phyloP scores from a whole-genome alignment of 306 rosid species.

The Fragaria iinumae region DNA sequence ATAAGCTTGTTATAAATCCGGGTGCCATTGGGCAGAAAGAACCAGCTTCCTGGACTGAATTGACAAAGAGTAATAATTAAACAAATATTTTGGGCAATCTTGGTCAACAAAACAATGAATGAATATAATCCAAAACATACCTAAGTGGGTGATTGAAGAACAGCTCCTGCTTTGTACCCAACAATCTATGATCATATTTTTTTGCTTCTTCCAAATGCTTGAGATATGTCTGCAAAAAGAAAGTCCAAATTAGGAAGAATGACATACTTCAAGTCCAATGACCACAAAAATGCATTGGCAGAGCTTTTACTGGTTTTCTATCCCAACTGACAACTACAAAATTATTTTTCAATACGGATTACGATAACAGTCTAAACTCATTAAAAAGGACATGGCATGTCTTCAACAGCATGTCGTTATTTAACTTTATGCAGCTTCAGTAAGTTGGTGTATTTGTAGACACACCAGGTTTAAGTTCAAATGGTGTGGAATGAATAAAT shows the following conservation, averaged over 20 bases:
- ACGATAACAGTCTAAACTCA: background rate
- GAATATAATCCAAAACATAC: slow-evolving; percentile 32
- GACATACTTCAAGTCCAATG: slow-evolving; percentile 18
- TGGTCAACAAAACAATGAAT: background rate
- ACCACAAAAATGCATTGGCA: slow-evolving; percentile 21
- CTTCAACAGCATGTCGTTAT: background rate
- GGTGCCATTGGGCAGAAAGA: slow-evolving; percentile 88
- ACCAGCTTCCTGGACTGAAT: slow-evolving; percentile 97
- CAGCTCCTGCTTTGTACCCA: slow-evolving; percentile 92
- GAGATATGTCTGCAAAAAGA: slow-evolving; percentile 56
- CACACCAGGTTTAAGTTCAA: background rate
- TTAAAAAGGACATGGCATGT: background rate
- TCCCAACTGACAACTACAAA: background rate
- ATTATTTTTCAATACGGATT: background rate
- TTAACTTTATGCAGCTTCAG: background rate
- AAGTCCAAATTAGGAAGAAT: slow-evolving; percentile 10
- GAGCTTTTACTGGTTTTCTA: background rate
- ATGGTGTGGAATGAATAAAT: background rate
- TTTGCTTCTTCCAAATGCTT: slow-evolving; percentile 80
- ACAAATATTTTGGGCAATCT: slow-evolving; percentile 4
- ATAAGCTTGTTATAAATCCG: slow-evolving; percentile 76
- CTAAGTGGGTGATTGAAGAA: slow-evolving; percentile 90
- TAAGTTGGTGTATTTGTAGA: background rate
- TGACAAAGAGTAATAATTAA: slow-evolving; percentile 16
- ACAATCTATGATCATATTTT: slow-evolving; percentile 83